Percentiles rank a stretch among this genome's conserved stretches.
phyloP scores from a whole-genome alignment of 1,139 yeast genomes.

The Zygosaccharomyces sapae region DNA sequence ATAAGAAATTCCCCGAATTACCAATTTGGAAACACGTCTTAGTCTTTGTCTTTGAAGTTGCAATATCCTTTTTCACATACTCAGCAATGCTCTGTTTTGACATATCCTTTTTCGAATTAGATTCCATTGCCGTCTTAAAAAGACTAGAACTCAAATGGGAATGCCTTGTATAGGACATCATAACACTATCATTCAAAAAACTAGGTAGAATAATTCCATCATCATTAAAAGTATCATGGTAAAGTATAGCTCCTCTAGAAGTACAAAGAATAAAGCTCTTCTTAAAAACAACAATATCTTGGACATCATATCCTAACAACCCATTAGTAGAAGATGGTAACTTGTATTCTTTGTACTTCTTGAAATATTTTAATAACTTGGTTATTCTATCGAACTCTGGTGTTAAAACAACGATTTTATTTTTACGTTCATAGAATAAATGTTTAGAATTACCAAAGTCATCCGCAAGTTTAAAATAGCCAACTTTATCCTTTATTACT shows the following conservation, averaged over 20 bases:
- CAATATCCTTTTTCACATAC: conserved; percentile 34
- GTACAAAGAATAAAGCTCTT: conserved; percentile 65
- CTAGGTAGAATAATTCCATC: conserved; percentile 52
- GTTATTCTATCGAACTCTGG: conserved; percentile 50
- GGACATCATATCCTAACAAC: conserved; percentile 52
- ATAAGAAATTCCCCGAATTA: conserved; percentile 50
- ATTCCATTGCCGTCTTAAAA: conserved; percentile 32
- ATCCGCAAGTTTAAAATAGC: conserved; percentile 57
- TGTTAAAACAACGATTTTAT: conserved; percentile 34
- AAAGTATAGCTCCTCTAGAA: conserved; percentile 62
- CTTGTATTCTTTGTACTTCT: conserved; percentile 44
- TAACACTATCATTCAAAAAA: conserved; percentile 33
- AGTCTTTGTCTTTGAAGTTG: conserved; percentile 42
- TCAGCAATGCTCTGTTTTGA: conserved; percentile 36
- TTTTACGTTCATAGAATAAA: conserved; percentile 50
- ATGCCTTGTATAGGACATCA: conserved; percentile 26
- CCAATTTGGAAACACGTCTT: conserved; percentile 57
- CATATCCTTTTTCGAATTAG: conserved; percentile 37
- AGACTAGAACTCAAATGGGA: conserved; percentile 32
- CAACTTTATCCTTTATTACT: conserved; percentile 40
- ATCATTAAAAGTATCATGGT: conserved; percentile 52
- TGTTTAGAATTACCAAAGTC: conserved; percentile 57
- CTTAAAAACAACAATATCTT: conserved; percentile 54
- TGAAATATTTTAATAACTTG: conserved; percentile 52
- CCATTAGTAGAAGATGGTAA: conserved; percentile 37